Percentiles rank a stretch among this genome's conserved stretches.
Conservation (phyloP, 2,329 filamentous ascomycete genomes). For the Verruconis gallopava region DNA sequence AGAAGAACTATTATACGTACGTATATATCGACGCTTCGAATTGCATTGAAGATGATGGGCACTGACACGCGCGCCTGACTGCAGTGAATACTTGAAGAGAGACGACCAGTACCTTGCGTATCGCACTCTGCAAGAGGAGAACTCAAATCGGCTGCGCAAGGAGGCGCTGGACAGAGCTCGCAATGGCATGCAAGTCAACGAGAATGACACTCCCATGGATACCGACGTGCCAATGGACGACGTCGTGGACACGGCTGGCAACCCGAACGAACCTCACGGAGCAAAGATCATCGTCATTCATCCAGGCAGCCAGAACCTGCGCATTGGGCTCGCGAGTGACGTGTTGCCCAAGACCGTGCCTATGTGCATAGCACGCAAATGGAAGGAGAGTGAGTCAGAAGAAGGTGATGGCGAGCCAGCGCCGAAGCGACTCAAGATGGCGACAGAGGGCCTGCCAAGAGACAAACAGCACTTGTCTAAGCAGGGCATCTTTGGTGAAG, state of each 20-base stretch:
- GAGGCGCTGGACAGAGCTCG: constrained; percentile 79
- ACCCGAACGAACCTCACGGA: constrained; percentile 49
- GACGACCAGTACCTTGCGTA: constrained; percentile 91
- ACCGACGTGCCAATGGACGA: constrained; percentile 37
- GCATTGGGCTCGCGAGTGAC: constrained; percentile 91
- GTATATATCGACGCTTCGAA: constrained; percentile 1
- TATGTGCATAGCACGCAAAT: constrained; percentile 78
- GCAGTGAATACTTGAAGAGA: constrained; percentile 90
- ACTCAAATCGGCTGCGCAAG: constrained; percentile 69
- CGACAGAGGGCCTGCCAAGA: constrained; percentile 34
- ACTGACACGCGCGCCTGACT: background rate
- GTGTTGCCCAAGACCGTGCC: constrained; percentile 87
- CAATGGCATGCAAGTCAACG: constrained; percentile 24
- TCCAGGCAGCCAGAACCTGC: constrained; percentile 85
- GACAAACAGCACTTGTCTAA: constrained; percentile 21
- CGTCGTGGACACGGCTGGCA: constrained; percentile 33
- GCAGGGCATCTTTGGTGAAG: constrained; percentile 80
- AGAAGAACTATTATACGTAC: constrained; percentile 99
- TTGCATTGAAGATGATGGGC: no score
- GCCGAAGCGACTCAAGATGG: constrained; percentile 50
- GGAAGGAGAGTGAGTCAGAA: constrained; percentile 68
- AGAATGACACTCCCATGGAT: constrained; percentile 37
- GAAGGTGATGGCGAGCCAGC: constrained; percentile 67
- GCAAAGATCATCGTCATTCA: constrained; percentile 93
- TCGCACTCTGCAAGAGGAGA: constrained; percentile 77